Evolutionary conservation across 2,329 filamentous ascomycete genomes (phyloP), one percentile per base, ranked within the genome.

Genomic region (Dactylellina sp.): DNA sequence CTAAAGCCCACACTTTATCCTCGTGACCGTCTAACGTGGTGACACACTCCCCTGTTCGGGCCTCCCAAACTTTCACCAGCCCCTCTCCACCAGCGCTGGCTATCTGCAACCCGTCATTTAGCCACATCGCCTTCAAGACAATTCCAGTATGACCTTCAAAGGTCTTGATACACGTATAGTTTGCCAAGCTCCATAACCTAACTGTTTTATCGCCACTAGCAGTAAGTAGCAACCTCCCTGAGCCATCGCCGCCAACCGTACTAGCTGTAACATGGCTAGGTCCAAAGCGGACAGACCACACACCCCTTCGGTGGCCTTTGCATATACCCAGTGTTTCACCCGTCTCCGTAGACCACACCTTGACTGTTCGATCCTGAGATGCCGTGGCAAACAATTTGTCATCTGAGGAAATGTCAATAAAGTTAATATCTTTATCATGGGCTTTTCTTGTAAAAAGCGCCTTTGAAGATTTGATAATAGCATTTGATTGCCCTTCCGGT

Each of bases 341-440:
- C 80, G 95, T 91, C 77, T 93, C 89, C 5, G 90, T 86, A 6
- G 93, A 95, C 91, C 94, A 99, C 71, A 99, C 95, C 83, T 98
- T 99, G 77, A 98, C 93, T 0, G 92, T 96, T 77, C 93, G 91
- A 81, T 99, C 95, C 82, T 99, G 95, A 3, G 94, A 98, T 28
- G 95, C 94, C 0, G 95, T 97, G 1, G 94, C 96, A 79, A 99
- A 98, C 0, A 97, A 82, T n/a, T 89, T 87, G 2, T 87, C 88
- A 0, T 86, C 85, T 20, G 88, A 86, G 76, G 93, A 91, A 9
- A 95, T 85, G 76, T 96, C 92, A 56, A 99, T 87, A 1, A 95
- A 93, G 78, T 99, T 99, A 82, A 99, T 99, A 77, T 99, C 95
- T 80, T 99, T 99, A 80, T 99, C 95, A 81, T 99, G 95, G 0